Base-by-base conservation (phyloP, 2,329 filamentous ascomycete species). In the Botrytis sinoallii region DNA sequence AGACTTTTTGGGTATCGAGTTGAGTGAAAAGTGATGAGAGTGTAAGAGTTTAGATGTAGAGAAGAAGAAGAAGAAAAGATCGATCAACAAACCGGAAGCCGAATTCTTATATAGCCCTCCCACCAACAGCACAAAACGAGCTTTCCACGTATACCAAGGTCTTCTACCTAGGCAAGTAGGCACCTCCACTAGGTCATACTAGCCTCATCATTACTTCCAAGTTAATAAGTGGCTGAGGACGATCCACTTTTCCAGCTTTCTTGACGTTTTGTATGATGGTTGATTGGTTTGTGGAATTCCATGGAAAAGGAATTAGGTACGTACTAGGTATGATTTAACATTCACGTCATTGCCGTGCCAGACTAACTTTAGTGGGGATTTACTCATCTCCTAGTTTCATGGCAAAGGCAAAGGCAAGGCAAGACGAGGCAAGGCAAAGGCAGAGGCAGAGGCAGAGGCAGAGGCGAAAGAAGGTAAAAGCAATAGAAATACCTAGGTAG, bases 141-240 rank as follows among this genome's bases (percentile, higher is more conserved):
- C n/a, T 57, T 57, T 57, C 52, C 52, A 55, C n/a, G 48, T n/a
- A 52, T 52, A 29, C 52, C 52, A 57, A 57, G 52, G n/a, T n/a
- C 48, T 55, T 52, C 46, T 5, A 14, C 48, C 48, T 29, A 29
- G 52, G n/a, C 14, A 29, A n/a, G n/a, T 14, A 57, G 52, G 52
- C 52, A 29, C n/a, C 4, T 57, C 52, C n/a, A 29, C 52, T 57
- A 57, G 52, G 52, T 18, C 14, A 57, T 18, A 57, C 52, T 57
- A 57, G 52, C n/a, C 52, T 57, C n/a, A 57, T 57, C 52, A 57
- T 57, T n/a, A 57, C 52, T 57, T 57, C 52, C 52, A 57, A 57
- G 52, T 57, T 57, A 57, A 57, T 29, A 29, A 57, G 52, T 57
- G 52, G 52, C 52, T 57, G 29, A 32, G 52, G 0, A 7, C 10